Conservation (phyloP, 371 early-diverging fungal genomes). For the Funneliformis caledonium region DNA sequence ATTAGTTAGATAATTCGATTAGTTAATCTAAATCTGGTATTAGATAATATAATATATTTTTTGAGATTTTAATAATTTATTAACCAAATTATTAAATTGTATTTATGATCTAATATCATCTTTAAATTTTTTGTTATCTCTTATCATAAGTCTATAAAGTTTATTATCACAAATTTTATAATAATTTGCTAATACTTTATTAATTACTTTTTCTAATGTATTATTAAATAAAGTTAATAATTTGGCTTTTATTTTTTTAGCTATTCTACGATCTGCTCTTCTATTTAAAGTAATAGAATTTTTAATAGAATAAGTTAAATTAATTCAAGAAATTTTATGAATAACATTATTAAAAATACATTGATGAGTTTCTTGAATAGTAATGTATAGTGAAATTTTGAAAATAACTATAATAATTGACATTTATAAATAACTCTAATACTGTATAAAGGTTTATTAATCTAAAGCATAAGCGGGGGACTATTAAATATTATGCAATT, state of each 20-base stretch:
- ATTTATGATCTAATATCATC: not conserved
- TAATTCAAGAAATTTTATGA: not conserved
- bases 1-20: not conserved
- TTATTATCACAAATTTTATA: not conserved
- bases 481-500: too few species aligned
- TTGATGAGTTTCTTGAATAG: not conserved
- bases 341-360: not conserved
- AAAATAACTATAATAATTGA: not conserved
- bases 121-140: not conserved
- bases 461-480: too few species aligned
- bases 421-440: not conserved
- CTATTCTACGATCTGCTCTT: not conserved
- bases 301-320: too few species aligned
- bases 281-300: not conserved
- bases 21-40: not conserved
- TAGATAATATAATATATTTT: not conserved
- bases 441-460: too few species aligned
- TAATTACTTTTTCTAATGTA: not conserved
- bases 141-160: too few species aligned
- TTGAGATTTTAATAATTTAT: not conserved
- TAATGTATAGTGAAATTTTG: not conserved
- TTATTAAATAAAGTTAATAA: not conserved
- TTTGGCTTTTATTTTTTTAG: constrained; percentile 10
- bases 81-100: too few species aligned
- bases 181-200: not conserved